phyloP scores from a whole-genome alignment of 768 basidiomycete genomes.

The Suillus ampliporus region DNA sequence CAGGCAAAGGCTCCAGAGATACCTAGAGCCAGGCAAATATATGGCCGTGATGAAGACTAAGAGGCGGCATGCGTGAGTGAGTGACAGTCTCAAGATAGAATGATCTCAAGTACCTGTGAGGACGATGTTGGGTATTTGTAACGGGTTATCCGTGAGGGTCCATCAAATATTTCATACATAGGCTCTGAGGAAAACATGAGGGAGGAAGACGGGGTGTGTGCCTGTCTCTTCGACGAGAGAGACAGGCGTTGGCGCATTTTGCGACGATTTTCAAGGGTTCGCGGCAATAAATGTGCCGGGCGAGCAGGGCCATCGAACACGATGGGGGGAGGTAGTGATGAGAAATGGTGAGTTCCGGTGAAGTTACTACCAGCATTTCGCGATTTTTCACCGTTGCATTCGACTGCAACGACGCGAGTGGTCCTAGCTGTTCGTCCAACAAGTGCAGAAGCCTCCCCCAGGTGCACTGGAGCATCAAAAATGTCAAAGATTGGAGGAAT shows the following conservation, averaged over 20 bases:
- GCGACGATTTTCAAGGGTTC: conserved; percentile 18
- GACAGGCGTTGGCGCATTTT: conserved; percentile 16
- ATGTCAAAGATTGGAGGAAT: conserved; percentile 52
- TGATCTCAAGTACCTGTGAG: conserved; percentile 22
- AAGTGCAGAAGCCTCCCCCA: conserved; percentile 42
- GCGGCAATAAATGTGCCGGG: conserved; percentile 29
- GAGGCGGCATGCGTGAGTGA: background rate
- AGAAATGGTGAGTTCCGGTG: conserved; percentile 18
- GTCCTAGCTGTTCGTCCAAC: conserved; percentile 21
- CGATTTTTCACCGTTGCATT: conserved; percentile 14
- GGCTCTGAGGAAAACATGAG: conserved; percentile 36
- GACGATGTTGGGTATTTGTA: conserved; percentile 19
- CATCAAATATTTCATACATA: conserved; percentile 48
- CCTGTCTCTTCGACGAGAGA: conserved; percentile 9
- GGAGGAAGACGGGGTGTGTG: conserved; percentile 16
- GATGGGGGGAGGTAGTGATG: conserved; percentile 49
- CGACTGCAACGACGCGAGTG: conserved; percentile 15
- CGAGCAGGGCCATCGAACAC: conserved; percentile 57
- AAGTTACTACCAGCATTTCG: conserved; percentile 14
- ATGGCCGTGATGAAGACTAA: conserved; percentile 14
- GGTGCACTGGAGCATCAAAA: conserved; percentile 52
- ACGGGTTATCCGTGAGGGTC: conserved; percentile 45
- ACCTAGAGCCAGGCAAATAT: conserved; percentile 18
- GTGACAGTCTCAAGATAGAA: background rate
- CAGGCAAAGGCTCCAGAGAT: conserved; percentile 31